Base-by-base conservation (phyloP, 805 yeast genomes). In the Geotrichum ghanense region DNA sequence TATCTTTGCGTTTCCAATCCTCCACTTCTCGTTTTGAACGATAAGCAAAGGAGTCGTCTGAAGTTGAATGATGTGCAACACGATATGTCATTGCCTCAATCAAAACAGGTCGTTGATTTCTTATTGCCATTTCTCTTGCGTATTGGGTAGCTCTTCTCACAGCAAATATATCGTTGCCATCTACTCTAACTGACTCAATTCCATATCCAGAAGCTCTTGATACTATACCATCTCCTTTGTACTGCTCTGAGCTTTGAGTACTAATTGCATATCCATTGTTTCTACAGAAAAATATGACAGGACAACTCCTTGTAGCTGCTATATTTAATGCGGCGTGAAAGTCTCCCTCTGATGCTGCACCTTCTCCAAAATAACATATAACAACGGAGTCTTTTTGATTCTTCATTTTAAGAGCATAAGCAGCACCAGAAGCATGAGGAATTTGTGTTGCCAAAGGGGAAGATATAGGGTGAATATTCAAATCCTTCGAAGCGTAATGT, bases 341-440 rank as follows among this genome's bases (percentile, higher is more conserved):
- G 31, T 62, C 66, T 10, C 66, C 66, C 47, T 62, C 66, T 14
- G 64, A 59, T 0, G 65, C 65, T 1, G 66, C 65, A 2, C 66
- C 66, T 44, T 62, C 66, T 7, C 66, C 66, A 48, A 62, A 59
- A 44, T 58, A 62, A 48, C 63, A 58, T 20, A 62, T 53, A 4
- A 56, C 51, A 24, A 56, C 50, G 2, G 57, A 59, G 16, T 52
- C 49, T 6, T 5, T 6, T n/a, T 50, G 52, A 22, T 61, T 62
- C 10, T 50, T 47, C 20, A 62, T 48, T 51, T 62, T 62, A 40
- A 62, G 49, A 2, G 63, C 63, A 39, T 62, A 62, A n/a, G 65
- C 66, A 3, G 65, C 65, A 9, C 66, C 66, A 4, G 64, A 60
- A 17, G 65, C 65, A 45, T 62, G 66, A 3, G 66, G 65, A 23